These are phyloP conservation scores for Boletus eberwhitei DNA, from an alignment of 768 basidiomycete genomes.

Conservation along the genomic window DNA sequence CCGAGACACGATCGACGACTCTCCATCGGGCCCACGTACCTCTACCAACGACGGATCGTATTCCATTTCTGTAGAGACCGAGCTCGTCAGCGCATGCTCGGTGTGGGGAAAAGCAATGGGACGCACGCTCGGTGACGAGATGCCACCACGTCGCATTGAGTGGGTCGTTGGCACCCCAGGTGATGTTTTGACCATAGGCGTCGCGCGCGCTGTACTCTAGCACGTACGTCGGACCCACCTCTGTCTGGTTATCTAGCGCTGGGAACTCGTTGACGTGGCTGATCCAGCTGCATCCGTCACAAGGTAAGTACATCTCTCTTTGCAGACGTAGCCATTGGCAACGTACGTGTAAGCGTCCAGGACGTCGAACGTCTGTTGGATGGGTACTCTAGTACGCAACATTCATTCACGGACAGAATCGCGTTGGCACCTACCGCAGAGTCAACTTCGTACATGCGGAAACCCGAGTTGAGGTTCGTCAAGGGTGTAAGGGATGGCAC, in stretches of 20 bases:
- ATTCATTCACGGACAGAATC: not conserved
- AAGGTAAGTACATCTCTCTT: not conserved
- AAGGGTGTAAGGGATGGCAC: conserved; percentile 63
- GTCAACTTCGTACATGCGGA: conserved; percentile 45
- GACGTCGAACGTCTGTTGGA: conserved; percentile 64
- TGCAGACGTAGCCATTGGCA: not conserved
- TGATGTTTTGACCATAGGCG: conserved; percentile 51
- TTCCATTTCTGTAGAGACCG: conserved; percentile 21
- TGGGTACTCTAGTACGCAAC: not conserved
- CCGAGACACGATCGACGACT: not conserved
- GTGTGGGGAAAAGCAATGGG: not conserved
- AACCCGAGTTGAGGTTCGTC: conserved; percentile 71
- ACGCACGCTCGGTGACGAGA: conserved; percentile 62
- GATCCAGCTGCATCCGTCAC: conserved; percentile 48
- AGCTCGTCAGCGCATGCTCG: not conserved
- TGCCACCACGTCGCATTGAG: conserved; percentile 83
- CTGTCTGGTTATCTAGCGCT: conserved; percentile 50
- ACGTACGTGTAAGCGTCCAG: conserved; percentile 70
- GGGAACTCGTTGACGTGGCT: conserved; percentile 58
- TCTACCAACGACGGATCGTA: conserved; percentile 18
- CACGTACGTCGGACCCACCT: conserved; percentile 54
- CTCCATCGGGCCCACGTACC: conserved; percentile 6
- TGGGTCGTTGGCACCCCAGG: conserved; percentile 61
- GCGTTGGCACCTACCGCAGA: conserved; percentile 24
- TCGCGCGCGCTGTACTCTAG: conserved; percentile 68